Conservation (phyloP, 352 stramenopile genomes). For the Phytophthora ramorum region DNA sequence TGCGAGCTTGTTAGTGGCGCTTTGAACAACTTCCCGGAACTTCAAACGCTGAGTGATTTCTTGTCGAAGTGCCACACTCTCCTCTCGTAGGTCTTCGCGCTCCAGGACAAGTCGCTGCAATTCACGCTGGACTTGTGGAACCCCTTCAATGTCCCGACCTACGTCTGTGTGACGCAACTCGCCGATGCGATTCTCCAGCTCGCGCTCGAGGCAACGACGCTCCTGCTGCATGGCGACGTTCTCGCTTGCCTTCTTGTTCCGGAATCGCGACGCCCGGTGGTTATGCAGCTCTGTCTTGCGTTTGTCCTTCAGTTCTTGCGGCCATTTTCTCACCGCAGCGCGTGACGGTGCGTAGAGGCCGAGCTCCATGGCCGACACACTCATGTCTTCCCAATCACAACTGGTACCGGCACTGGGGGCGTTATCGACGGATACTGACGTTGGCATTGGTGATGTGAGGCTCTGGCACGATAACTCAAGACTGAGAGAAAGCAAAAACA, state of each 20-base stretch:
- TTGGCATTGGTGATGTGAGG: too few relatives aligned
- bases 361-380: background rate
- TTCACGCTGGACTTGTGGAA: background rate
- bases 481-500: too few relatives aligned
- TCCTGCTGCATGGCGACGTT: constrained; percentile 25
- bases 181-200: constrained; percentile 9
- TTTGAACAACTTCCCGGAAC: background rate
- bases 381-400: too few relatives aligned
- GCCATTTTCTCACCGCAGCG: constrained; percentile 21
- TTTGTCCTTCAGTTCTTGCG: constrained; percentile 38
- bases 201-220: constrained; percentile 27
- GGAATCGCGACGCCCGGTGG: constrained; percentile 41
- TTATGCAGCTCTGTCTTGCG: constrained; percentile 36
- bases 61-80: background rate
- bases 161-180: background rate
- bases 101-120: background rate
- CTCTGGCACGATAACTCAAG: too few relatives aligned
- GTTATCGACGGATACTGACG: too few relatives aligned
- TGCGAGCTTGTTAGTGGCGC: background rate
- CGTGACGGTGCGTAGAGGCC: background rate
- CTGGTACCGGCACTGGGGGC: too few relatives aligned
- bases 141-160: background rate
- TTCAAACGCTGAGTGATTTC: background rate
- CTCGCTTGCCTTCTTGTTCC: constrained; percentile 29
- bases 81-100: background rate